Percentiles rank a stretch among this genome's conserved stretches.
These are phyloP conservation scores for Phlebiopsis gigantea DNA, from an alignment of 768 basidiomycete species.

Conservation along the genomic window DNA sequence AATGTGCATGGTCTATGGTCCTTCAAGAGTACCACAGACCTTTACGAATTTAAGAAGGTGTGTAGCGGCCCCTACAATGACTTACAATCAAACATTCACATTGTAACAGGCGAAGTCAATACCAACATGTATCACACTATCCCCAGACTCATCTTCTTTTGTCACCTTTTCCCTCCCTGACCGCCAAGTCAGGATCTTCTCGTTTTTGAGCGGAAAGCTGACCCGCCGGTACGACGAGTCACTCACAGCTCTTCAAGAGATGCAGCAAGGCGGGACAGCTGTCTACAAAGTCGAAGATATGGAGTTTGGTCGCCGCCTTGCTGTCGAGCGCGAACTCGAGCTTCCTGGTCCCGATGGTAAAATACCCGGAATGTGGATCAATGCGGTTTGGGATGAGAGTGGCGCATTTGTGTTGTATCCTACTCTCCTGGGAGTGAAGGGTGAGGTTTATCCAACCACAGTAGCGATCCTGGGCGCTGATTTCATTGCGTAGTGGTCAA, in stretches of 20 bases:
- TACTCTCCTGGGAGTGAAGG: slow-evolving; percentile 91
- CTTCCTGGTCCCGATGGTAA: slow-evolving; percentile 69
- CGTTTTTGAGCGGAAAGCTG: slow-evolving; percentile 84
- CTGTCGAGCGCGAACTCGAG: slow-evolving; percentile 88
- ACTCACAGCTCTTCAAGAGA: slow-evolving; percentile 87
- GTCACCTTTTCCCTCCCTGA: slow-evolving; percentile 92
- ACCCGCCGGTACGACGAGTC: slow-evolving; percentile 95
- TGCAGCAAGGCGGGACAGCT: slow-evolving; percentile 97
- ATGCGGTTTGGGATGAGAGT: slow-evolving; percentile 97
- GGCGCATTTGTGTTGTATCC: slow-evolving; percentile 94
- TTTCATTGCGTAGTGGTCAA: slow-evolving; percentile 68
- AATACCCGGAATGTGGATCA: slow-evolving; percentile 74
- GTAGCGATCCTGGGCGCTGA: not conserved
- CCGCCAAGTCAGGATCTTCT: slow-evolving; percentile 91
- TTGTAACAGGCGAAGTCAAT: slow-evolving; percentile 73
- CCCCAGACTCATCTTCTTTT: slow-evolving; percentile 85
- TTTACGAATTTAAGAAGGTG: slow-evolving; percentile 99
- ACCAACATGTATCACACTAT: slow-evolving; percentile 88
- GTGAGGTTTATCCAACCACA: slow-evolving; percentile 34
- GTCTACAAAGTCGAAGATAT: slow-evolving; percentile 93
- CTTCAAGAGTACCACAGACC: slow-evolving; percentile 85
- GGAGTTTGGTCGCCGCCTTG: slow-evolving; percentile 98
- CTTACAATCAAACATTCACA: not conserved
- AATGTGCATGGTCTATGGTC: slow-evolving; percentile 79
- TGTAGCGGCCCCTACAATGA: slow-evolving; percentile 6